These are phyloP conservation scores for Cryptococcus maquisensis DNA, from an alignment of 1,284 basidiomycete species.

Conservation along the genomic window DNA sequence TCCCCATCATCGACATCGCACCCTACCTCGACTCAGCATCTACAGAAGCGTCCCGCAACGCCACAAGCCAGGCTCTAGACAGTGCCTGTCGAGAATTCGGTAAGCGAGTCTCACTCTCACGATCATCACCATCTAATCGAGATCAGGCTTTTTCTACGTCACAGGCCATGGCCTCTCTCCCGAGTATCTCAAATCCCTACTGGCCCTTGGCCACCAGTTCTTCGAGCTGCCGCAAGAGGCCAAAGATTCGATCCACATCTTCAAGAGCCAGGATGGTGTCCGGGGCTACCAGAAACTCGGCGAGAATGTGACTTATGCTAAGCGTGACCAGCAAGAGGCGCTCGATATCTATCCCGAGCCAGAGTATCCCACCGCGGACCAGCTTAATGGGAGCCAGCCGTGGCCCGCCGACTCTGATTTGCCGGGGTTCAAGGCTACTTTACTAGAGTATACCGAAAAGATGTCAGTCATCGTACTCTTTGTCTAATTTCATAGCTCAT, in stretches of 20 bases:
- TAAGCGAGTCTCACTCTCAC: conserved; percentile 1
- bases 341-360: conserved; percentile 29
- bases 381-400: conserved; percentile 21
- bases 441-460: conserved; percentile 27
- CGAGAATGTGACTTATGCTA: conserved; percentile 29
- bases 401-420: conserved; percentile 24
- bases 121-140: background rate
- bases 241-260: conserved; percentile 32
- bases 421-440: conserved; percentile 18
- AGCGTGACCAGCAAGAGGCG: conserved; percentile 26
- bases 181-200: conserved; percentile 23
- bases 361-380: conserved; percentile 13
- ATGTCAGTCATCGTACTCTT: conserved; percentile 11
- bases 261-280: conserved; percentile 24
- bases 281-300: conserved; percentile 26
- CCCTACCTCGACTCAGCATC: conserved; percentile 18
- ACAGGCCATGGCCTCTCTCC: conserved; percentile 28
- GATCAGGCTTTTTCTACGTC: conserved; percentile 37
- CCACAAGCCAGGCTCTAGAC: conserved; percentile 16
- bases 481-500: background rate
- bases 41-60: conserved; percentile 11
- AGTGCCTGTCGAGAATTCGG: conserved; percentile 24
- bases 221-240: conserved; percentile 29
- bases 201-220: conserved; percentile 24
- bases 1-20: conserved; percentile 22